Conservation (phyloP, 176 grass and related monocot species). For the barley (Hordeum vulgare) region MorexV3_pseudomolecules_assembly NC_058519.1:165478401-165478900, state of each 20-base stretch:
- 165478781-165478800: conserved; percentile 57
- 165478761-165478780: conserved; percentile 67
- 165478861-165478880: conserved; percentile 76
- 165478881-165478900: conserved; percentile 82
- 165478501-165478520: conserved; percentile 84
- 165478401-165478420: conserved; percentile 68
- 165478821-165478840: conserved; percentile 87
- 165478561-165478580: conserved; percentile 97
- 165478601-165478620: conserved; percentile 83
- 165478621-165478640: conserved; percentile 83
- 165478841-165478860: conserved; percentile 84
- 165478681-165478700: conserved; percentile 79
- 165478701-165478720: conserved; percentile 59
- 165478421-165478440: conserved; percentile 86
- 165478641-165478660: conserved; percentile 73
- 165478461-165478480: conserved; percentile 71
- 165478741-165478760: conserved; percentile 75
- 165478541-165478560: conserved; percentile 95
- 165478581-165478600: conserved; percentile 82
- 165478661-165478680: conserved; percentile 95
- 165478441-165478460: conserved; percentile 71
- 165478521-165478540: conserved; percentile 75
- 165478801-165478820: conserved; percentile 76
- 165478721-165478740: conserved; percentile 76
- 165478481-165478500: conserved; percentile 88